Evolutionary conservation across 371 early-diverging fungal genomes (phyloP).

Genomic region (Mortierella sp.): DNA sequence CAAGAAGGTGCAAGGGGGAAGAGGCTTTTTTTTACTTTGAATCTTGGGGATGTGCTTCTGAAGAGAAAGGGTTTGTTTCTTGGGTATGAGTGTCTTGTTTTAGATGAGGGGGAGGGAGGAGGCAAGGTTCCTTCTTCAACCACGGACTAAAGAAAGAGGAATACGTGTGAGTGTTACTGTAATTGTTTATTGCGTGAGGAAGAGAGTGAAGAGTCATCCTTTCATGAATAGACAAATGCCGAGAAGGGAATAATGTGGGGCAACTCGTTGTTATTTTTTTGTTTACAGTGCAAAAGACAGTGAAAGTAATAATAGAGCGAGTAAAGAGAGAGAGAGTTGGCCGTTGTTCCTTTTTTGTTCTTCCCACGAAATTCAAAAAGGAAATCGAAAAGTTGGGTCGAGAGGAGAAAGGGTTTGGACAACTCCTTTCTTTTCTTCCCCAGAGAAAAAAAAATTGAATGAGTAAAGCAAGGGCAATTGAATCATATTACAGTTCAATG

Average conservation of each 20-base stretch:
- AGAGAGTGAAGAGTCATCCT: background rate
- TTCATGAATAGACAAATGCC: background rate
- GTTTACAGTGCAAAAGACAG: background rate
- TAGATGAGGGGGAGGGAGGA: background rate
- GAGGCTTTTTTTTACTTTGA: background rate
- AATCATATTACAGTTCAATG: background rate
- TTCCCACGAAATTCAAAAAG: conserved; percentile 59
- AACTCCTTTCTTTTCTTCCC: conserved; percentile 7
- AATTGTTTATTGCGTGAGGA: background rate
- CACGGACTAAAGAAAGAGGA: background rate
- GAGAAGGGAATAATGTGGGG: conserved; percentile 12
- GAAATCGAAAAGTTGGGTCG: conserved; percentile 30
- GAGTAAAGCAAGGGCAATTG: background rate
- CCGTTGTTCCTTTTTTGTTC: conserved; percentile 21
- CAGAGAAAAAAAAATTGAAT: background rate
- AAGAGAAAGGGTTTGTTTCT: background rate
- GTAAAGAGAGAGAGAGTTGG: background rate
- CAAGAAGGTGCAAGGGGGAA: background rate
- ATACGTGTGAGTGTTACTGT: background rate
- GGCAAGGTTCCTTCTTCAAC: background rate
- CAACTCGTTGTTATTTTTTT: background rate
- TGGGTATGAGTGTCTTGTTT: background rate
- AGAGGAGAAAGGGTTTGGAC: background rate
- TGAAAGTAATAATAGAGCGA: background rate
- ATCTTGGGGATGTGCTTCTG: background rate